A percentile compares a stretch with the other conserved stretches of the same genome.
Evolutionary conservation across 768 basidiomycete genomes (phyloP).

Genomic region (Rubroboletus satanas): DNA sequence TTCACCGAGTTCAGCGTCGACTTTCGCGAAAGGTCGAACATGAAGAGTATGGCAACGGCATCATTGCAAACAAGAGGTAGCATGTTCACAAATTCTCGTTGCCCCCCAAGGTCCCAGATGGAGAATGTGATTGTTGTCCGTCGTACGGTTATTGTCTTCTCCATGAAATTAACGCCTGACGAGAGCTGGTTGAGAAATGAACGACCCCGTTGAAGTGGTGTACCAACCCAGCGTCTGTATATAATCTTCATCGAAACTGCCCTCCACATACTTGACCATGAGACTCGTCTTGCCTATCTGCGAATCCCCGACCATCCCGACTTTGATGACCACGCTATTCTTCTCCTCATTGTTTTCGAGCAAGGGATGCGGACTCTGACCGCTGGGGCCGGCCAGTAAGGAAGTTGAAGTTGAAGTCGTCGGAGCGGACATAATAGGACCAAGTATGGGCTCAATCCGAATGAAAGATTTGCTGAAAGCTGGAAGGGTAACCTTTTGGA

Average conservation of each 20-base stretch:
- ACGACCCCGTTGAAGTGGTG: neutral
- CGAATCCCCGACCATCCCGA: constrained; percentile 99
- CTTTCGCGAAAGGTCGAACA: constrained; percentile 98
- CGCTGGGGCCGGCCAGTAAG: constrained; percentile 47
- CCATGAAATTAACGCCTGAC: constrained; percentile 97
- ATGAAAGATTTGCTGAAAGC: constrained; percentile 16
- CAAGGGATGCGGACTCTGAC: constrained; percentile 46
- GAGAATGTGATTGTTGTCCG: constrained; percentile 99
- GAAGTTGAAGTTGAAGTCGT: constrained; percentile 45
- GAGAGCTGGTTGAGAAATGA: constrained; percentile 8
- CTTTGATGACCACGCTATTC: constrained; percentile 94
- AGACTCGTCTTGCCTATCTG: constrained; percentile 99
- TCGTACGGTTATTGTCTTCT: constrained; percentile 98
- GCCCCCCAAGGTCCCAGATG: constrained; percentile 97
- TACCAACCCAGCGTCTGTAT: constrained; percentile 94
- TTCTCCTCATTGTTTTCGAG: constrained; percentile 68
- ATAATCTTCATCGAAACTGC: constrained; percentile 98
- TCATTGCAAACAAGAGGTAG: constrained; percentile 97
- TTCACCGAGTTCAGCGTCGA: constrained; percentile 97
- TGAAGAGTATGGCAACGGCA: constrained; percentile 99
- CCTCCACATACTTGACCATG: constrained; percentile 99
- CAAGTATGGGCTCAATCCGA: constrained; percentile 16
- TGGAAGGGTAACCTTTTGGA: constrained; percentile 18
- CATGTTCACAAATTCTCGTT: constrained; percentile 99
- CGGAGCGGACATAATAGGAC: constrained; percentile 44